Base-by-base conservation (phyloP, 2,329 filamentous ascomycete species). In the Blumeria hordei region DNA sequence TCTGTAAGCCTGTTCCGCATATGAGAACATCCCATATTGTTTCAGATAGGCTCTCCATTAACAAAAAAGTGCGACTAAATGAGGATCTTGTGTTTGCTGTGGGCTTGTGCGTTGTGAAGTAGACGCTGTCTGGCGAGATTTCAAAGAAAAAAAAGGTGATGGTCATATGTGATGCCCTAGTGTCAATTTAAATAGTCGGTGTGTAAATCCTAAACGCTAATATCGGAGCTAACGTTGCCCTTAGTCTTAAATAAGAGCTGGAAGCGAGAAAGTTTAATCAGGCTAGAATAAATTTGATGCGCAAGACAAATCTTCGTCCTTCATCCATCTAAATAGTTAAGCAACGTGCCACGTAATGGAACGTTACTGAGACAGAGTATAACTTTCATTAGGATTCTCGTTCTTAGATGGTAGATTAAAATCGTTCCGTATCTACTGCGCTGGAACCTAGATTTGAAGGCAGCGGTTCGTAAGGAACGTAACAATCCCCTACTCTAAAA, bases 401-500 rank as follows among this genome's bases (percentile, higher is more conserved):
- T 61, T 67, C 69, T 69, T 72, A 75, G 73, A 79, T 76, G 80
- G 74, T 67, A 84, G 78, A 84, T 70, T 62, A 68, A 77, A 69
- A 62, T 65, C 68, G 77, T 78, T 80, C 80, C 81, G 83, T 87
- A 87, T 87, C 83, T 87, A 81, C 83, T 85, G 80, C 82, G 80
- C 80, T 84, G 75, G 82, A 87, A 77, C 80, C 58, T 60, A 69
- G 70, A 71, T 73, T 73, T 86, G 83, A 85, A 77, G 78, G 80
- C 80, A 71, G 82, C 80, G 74, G 83, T 82, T 87, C 83, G 83
- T 73, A 85, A 81, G 80, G 79, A 79, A 80, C 76, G 80, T 79
- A 76, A 85, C 80, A 85, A 55, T 52, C 53, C 52, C 21, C 21
- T 28, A 28, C 21, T 28, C 2, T 4, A 28, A 28, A 28, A 28